Percentiles rank a stretch among this genome's conserved stretches.
phyloP scores from a whole-genome alignment of 345 rosid genomes.

The Camelina laxa region DNA sequence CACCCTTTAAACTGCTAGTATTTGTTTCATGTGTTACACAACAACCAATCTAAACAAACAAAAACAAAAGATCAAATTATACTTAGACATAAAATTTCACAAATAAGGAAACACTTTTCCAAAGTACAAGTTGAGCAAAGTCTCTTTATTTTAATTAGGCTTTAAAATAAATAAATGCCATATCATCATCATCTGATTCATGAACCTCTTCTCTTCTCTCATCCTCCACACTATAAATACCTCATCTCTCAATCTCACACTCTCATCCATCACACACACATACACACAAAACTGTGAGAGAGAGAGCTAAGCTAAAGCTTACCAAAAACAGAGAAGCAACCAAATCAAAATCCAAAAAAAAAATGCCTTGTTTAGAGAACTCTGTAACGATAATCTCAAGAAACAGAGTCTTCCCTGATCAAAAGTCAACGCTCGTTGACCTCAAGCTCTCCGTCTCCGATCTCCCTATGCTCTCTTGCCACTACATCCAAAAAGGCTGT shows the following conservation, averaged over 20 bases:
- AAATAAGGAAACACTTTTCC: slow-evolving; percentile 29
- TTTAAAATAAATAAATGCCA: slow-evolving; percentile 4
- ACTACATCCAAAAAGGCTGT: slow-evolving; percentile 87
- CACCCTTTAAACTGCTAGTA: background rate
- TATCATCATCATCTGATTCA: slow-evolving; percentile 47
- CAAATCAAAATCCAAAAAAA: background rate
- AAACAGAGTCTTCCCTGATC: slow-evolving; percentile 59
- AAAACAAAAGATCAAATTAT: slow-evolving; percentile 11
- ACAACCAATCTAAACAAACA: slow-evolving; percentile 3
- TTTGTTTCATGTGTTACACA: slow-evolving; percentile 14
- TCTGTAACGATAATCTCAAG: slow-evolving; percentile 53
- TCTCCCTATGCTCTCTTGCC: slow-evolving; percentile 97
- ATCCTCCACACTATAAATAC: slow-evolving; percentile 53
- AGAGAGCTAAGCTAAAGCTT: background rate
- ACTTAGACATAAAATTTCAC: background rate
- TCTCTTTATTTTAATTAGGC: background rate
- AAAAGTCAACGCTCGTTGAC: slow-evolving; percentile 60
- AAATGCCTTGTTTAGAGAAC: slow-evolving; percentile 54
- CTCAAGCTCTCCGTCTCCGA: slow-evolving; percentile 90
- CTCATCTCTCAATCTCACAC: slow-evolving; percentile 31
- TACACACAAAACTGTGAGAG: background rate
- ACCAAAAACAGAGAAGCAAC: background rate
- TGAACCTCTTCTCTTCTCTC: slow-evolving; percentile 46
- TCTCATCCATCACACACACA: slow-evolving; percentile 12
- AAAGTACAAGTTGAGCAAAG: slow-evolving; percentile 30